Base-by-base conservation (phyloP, 1,284 basidiomycete genomes). In the Calocybe gambosa region DNA sequence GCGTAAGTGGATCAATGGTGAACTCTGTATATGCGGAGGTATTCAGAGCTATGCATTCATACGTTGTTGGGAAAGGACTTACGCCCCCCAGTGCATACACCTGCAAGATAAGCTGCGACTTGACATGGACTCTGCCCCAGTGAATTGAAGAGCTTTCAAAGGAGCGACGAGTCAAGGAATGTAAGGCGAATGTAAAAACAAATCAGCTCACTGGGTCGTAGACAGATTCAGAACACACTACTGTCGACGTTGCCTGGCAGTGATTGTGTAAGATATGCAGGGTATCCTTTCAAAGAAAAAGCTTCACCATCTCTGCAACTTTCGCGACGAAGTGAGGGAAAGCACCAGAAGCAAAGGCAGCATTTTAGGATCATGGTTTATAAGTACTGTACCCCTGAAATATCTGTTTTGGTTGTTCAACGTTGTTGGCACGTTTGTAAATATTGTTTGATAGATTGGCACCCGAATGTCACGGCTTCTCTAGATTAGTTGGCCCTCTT, bases 61-160 rank as follows among this genome's bases (percentile, higher is more conserved):
- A 16, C 36, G 18, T 15, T n/a, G 26, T 19, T 21, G 26, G 6
- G 5, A 19, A 37, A 19, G 16, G 16, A 55, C 63, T 47, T 50
- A 68, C 68, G 36, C 39, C 62, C 62, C 42, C 55, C 57, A 31
- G 61, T 59, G 52, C 70, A 73, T 2, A 60, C 67, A 5, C 61
- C 62, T 37, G 60, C 69, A 4, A 71, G 60, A 38, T 55, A 57
- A 18, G 57, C 34, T 19, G 52, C 49, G 36, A 58, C 45, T 15
- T 39, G 35, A 43, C 56, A 57, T 47, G 56, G 54, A 42, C 38
- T 50, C 41, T 57, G 56, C 0, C 21, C 1, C 12, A 46, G 8
- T 10, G 51, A 42, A 38, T 57, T 57, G 31, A 46, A 53, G 1
- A 52, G 26, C 56, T 54, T 29, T 28, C 3, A n/a, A n/a, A 31